Base-by-base conservation (phyloP, 148 eudicot species). In the Pharnaceum exiguum region DNA sequence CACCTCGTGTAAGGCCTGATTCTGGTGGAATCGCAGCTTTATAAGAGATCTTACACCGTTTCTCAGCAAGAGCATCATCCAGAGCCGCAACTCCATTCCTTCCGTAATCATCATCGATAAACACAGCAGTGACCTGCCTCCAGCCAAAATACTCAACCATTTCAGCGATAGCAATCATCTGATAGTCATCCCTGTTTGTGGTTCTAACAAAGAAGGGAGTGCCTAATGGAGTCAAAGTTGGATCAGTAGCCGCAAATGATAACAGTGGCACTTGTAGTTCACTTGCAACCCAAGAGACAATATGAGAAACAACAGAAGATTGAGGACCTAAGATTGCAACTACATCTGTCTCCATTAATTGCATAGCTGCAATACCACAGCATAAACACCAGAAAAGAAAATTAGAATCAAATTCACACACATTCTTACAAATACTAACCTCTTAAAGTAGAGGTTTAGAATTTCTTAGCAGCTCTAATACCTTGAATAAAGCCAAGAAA, bases 401-500 rank as follows among this genome's bases (percentile, higher is more conserved):
- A 47, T 21, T 29, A 45, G 22, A 39, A 44, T 35, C 57, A 49
- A 26, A 22, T 5, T 49, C 50, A 23, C 56, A 39, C 40, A 44
- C 23, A 28, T 28, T 3, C 43, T 40, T n/a, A 55, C 40, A 55
- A 62, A 62, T 10, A 54, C 8, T n/a, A n/a, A 52, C 27, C n/a
- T n/a, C n/a, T n/a, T n/a, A 13, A 5, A 23, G 24, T 23, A 37
- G 16, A 10, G 5, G 23, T 6, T 26, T 18, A 49, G 51, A 62
- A 19, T 15, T 51, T 58, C 46, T 51, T 22, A 28, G 31, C 32
- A 7, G 47, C 40, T 28, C 15, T 53, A 39, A 46, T 85, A 93
- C 99, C 96, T 82, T 83, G 89, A 76, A 88, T 59, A 77, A 93
- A 76, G 70, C 95, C 96, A 71, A 85, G 61, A 69, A 93, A 93